Base-by-base conservation (phyloP, 352 stramenopile species). In the Phytophthora palmivora region DNA sequence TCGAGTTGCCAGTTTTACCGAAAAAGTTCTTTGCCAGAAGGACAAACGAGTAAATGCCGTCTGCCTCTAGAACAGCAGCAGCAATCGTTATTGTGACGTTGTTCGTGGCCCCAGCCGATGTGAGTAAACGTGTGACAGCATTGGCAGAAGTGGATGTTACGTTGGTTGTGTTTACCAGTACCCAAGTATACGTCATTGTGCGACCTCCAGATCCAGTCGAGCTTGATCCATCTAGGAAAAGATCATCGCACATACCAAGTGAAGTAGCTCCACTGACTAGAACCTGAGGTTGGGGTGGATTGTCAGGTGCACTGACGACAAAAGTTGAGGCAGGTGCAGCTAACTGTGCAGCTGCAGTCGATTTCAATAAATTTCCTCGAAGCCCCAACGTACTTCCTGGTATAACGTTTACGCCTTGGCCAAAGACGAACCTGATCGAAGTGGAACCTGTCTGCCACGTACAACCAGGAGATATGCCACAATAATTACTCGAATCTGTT, bases 11-110 rank as follows among this genome's bases (percentile, higher is more conserved):
- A 11, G 39, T 59, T 1, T 70, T 71, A 8, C 72, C 72, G 37
- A 91, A 78, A 37, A 88, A 88, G 18, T 88, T 91, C 14, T 55
- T 56, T 6, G 76, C 71, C 18, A 78, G 58, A 2, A 91, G 63
- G 6, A 83, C 37, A 22, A 91, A 72, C 6, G 64, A 78, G 33
- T 84, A 87, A 1, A 41, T 65, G 2, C 70, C 68, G 7, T 80
- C 67, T 11, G 74, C 56, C 33, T 87, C 75, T 15, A 91, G 53
- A 9, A 63, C 37, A 14, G 56, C 43, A 0, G 79, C 60, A 2
- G 58, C 16, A 6, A 91, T 63, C 19, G 39, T 70, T 0, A 91
- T 63, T 1, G 74, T 64, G 2, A 55, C 72, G n/a, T 67, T 85
- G 54, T 84, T 87, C 12, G 50, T 55, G 0, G 39, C 46, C 10